Base-by-base conservation (phyloP, 345 rosid species). In the Hypericum perforatum region DNA sequence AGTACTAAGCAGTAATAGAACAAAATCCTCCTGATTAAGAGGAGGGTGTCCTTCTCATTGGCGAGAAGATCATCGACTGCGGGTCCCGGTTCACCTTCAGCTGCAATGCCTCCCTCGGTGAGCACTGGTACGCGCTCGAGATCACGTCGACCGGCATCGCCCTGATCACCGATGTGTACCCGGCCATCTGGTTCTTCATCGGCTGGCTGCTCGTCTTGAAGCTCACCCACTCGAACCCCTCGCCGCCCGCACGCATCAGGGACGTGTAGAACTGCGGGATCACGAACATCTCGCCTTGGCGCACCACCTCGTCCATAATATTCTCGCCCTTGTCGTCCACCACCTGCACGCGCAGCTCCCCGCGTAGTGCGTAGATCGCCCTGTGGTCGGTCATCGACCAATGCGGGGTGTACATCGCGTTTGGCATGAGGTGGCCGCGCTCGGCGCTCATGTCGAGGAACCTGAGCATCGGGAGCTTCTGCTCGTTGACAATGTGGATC, bases 61-160 rank as follows among this genome's bases (percentile, higher is more conserved):
- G 73, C 12, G 70, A 64, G 22, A 71, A 41, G 55, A 64, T 54
- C 64, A 61, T 61, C 36, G 70, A 36, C 49, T 73, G 56, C 6
- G 62, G 70, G 45, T 68, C 70, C 39, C 74, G 53, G 54, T 73
- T 73, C 37, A 11, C 41, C 12, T 63, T 63, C 43, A 55, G 14
- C 43, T 52, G 47, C 41, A 45, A 9, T 11, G 64, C 70, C 39
- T 74, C 67, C 39, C 63, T 29, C 9, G 49, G 58, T 6, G 78
- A 72, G 12, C 64, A 43, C 60, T 68, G 63, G 53, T 48, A 68
- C 5, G 77, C 45, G 50, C 65, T 65, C 47, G 56, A 14, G 56
- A 73, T 45, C 37, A 73, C 67, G 6, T 73, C 65, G 41, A 65
- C 9, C 0, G 74, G 71, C 57, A 73, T 59, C 38, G 71, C 71